Conservation (phyloP, 208 protist species). For the Naegleria fowleri region DNA sequence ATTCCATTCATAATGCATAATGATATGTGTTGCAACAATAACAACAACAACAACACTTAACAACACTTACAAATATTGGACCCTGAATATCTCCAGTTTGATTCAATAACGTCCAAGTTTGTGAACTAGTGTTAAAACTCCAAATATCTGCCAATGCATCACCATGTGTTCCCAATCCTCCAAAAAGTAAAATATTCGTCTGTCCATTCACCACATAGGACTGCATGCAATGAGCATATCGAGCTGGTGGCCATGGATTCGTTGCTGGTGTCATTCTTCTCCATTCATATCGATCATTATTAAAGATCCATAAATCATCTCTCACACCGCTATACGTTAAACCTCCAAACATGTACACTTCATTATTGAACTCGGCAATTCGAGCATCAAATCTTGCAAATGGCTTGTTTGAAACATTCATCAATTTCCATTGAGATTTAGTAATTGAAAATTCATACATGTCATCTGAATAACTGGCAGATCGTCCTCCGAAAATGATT, state of each 20-base stretch:
- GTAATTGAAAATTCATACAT: neutral
- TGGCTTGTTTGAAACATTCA: neutral
- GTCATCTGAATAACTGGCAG: neutral
- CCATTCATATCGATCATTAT: neutral
- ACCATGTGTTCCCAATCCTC: neutral
- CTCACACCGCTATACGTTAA: neutral
- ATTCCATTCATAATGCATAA: no score
- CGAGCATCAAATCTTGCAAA: neutral
- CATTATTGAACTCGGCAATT: neutral
- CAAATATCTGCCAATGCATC: neutral
- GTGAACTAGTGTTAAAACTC: neutral
- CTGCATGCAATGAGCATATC: neutral
- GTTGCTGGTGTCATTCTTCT: neutral
- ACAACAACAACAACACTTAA: no score
- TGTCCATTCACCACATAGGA: neutral
- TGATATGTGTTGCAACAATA: no score
- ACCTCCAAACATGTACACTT: neutral
- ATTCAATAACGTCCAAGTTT: neutral
- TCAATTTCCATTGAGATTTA: neutral
- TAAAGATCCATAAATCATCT: neutral
- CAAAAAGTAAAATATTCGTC: neutral
- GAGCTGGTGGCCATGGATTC: neutral
- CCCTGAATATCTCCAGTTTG: neutral
- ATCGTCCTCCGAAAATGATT: neutral
- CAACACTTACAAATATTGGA: neutral